Evolutionary conservation across 2,329 filamentous ascomycete species (phyloP).

Genomic region (Colletotrichum somersetense): DNA sequence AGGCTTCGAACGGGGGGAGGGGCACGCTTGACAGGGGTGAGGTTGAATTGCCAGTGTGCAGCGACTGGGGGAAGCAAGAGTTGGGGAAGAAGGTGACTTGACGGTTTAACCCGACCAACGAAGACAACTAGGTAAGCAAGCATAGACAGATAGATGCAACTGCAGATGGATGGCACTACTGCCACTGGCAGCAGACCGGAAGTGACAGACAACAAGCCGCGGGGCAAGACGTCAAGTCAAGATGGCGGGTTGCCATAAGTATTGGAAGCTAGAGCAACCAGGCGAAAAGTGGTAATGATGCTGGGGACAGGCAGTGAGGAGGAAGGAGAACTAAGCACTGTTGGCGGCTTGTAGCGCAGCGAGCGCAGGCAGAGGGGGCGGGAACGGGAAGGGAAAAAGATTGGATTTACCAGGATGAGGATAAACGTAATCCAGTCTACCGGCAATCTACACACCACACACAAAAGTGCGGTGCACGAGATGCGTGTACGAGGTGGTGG

Average conservation of each 20-base stretch:
- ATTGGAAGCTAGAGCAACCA: not conserved
- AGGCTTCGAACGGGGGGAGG: slow-evolving; percentile 2
- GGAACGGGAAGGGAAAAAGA: slow-evolving; percentile 12
- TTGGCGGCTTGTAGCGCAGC: too few species aligned
- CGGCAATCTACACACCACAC: slow-evolving; percentile 38
- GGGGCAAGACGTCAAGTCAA: not conserved
- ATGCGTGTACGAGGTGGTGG: not conserved
- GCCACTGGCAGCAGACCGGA: not conserved
- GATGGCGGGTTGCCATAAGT: not conserved
- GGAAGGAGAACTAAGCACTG: not conserved
- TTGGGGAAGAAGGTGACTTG: not conserved
- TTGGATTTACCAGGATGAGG: slow-evolving; percentile 33
- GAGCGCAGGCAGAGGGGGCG: not conserved
- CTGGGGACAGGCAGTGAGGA: not conserved
- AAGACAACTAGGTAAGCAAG: not conserved
- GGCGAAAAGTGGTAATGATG: not conserved
- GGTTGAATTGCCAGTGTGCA: not conserved
- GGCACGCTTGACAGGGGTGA: slow-evolving; percentile 2
- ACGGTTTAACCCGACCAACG: not conserved
- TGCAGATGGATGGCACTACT: not conserved
- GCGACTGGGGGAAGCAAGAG: slow-evolving; percentile 7
- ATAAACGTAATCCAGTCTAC: slow-evolving; percentile 33
- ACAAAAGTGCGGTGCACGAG: slow-evolving; percentile 33
- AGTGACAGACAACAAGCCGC: not conserved
- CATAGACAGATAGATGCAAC: not conserved